Base-by-base conservation (phyloP, 169 alveolate species). In the Eimeria sp. region DNA sequence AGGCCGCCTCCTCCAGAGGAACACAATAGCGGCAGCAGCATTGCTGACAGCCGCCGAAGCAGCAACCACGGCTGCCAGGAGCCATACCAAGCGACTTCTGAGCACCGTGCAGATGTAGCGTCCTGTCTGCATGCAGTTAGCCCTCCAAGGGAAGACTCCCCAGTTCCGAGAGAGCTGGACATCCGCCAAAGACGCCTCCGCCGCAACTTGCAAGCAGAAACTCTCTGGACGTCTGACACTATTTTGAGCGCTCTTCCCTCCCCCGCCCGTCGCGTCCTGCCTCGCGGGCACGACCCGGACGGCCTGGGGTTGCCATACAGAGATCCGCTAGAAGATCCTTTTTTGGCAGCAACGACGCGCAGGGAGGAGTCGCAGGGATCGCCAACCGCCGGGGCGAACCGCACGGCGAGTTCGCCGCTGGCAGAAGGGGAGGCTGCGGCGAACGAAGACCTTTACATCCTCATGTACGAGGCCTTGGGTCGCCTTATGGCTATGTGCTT, bases 391-490 rank as follows among this genome's bases (percentile, higher is more conserved):
- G 40, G 40, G 14, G 13, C 70, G 6, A 54, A 45, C 49, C 54
- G 72, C 4, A 27, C 67, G 34, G 45, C 47, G 45, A 47, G 72
- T 20, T 27, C 51, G 14, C 78, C 34, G 20, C 54, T 47, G 40
- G 65, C 20, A 27, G 92, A 86, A 16, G 98, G 94, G 25, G 95
- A 95, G 47, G 92, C 94, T 63, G 96, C 89, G 30, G 95, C 96
- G 47, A 97, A 76, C 54, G 96, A 16, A 94, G 47, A 25, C 65
- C 88, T 95, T 96, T 98, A 96, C 95, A 96, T 97, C 82, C 94
- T 97, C 73, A 98, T 98, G 99, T 98, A 98, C 94, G 99, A 98
- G 92, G 97, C 99, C 34, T 97, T 98, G 93, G 99, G 99, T 40
- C 97, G 99, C 91, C 96, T 98, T n/a, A 97, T 98, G 97, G 99